Evolutionary conservation across 352 stramenopile genomes (phyloP), one percentile per base, ranked within the genome.

Genomic region (Peronosclerospora sorghi): DNA sequence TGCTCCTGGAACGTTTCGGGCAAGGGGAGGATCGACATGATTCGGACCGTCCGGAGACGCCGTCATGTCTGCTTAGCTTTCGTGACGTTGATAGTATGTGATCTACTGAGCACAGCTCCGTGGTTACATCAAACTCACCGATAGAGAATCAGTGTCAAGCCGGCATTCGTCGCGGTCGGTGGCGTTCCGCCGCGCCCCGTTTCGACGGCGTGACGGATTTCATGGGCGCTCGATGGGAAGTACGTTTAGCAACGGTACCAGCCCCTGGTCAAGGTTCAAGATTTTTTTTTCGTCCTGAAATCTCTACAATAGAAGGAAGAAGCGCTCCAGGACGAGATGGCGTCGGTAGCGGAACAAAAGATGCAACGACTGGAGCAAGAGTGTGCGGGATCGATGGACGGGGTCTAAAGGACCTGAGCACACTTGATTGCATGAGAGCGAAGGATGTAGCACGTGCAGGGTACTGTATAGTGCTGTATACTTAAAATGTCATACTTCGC

Each of bases 241-340:
- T 77, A 0, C 64, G 64, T 5, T 44, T 74, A 19, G 67, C 59
- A 1, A 65, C 73, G 28, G 54, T 81, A 8, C 75, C 75, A 9
- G 41, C 52, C 2, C 48, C 58, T 0, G 55, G 87, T 94, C 63
- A 84, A 83, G 45, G 86, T 94, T 37, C 75, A 72, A 32, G 82
- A 94, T 59, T 78, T 94, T 15, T 47, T 94, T 32, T 47, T 94
- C 17, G 72, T 94, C 14, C 52, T 94, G 7, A 62, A 68, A 46
- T 79, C 79, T 32, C 51, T 87, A 14, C 56, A 67, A 43, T 70
- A 88, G 20, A 75, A 89, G 50, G 74, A 86, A 14, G 52, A 58
- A 26, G 73, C 86, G 40, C 56, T 81, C 26, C 74, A 86, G 42
- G 75, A 86, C 50, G 73, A 86, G 18, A 43, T 80, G 17, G 48